Evolutionary conservation across 768 basidiomycete species (phyloP).

Genomic region (Hirschioporus abietinus): DNA sequence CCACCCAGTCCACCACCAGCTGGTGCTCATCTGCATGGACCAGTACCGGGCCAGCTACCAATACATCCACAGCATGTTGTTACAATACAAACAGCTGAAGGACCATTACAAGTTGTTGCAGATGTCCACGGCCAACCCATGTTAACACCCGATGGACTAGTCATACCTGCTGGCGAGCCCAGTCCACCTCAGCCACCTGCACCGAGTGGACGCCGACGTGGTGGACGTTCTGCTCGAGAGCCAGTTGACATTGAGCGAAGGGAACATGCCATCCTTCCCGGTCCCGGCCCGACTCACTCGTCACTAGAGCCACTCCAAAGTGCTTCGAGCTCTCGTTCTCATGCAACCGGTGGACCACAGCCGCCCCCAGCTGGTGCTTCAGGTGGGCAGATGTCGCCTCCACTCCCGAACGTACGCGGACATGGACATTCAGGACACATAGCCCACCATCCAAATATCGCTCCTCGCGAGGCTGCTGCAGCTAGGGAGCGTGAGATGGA

Average conservation of each 20-base stretch:
- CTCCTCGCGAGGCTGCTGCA: conserved; percentile 8
- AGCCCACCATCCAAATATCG: conserved; percentile 14
- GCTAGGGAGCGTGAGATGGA: neutral
- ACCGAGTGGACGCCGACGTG: conserved; percentile 21
- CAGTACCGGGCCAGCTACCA: neutral
- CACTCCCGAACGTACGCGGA: conserved; percentile 21
- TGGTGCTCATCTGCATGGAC: neutral
- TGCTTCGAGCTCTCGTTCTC: neutral
- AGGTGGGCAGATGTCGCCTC: conserved; percentile 20
- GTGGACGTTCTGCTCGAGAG: conserved; percentile 13
- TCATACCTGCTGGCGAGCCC: conserved; percentile 14
- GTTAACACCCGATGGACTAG: conserved; percentile 43
- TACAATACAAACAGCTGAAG: neutral
- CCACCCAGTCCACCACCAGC: neutral
- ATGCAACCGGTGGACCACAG: neutral
- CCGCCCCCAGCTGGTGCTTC: neutral
- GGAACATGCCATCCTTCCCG: neutral
- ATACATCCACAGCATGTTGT: neutral
- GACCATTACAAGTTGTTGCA: conserved; percentile 34
- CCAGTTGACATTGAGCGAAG: neutral
- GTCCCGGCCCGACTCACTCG: neutral
- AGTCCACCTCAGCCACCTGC: conserved; percentile 16
- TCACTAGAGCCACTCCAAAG: neutral
- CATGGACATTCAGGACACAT: conserved; percentile 10
- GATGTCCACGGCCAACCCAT: conserved; percentile 46